Evolutionary conservation across 148 eudicot species (phyloP).

Genomic region (Vaccinium corymbosum): DNA sequence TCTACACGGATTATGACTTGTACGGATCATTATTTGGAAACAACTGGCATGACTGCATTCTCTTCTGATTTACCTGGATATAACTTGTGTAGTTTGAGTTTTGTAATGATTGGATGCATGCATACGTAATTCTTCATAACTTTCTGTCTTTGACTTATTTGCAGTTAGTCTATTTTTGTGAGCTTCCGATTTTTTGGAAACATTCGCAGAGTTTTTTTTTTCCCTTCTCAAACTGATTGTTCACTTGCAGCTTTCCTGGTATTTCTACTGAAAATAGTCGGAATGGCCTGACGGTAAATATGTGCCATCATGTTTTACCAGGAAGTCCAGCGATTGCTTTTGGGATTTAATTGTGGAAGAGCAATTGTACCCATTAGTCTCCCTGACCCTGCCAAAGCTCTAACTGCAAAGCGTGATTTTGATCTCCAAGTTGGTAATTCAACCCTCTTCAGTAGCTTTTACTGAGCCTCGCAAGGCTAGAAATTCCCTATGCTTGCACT

Average conservation of each 20-base stretch:
- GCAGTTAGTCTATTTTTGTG: neutral
- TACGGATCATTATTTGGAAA: too few species aligned
- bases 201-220: too few species aligned
- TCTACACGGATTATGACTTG: too few species aligned
- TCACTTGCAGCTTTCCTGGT: neutral
- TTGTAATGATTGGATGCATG: neutral
- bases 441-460: too few species aligned
- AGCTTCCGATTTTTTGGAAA: neutral
- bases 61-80: too few species aligned
- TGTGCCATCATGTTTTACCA: slow-evolving; percentile 22
- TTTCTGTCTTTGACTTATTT: neutral
- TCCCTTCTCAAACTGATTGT: neutral
- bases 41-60: too few species aligned
- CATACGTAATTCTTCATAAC: neutral
- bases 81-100: neutral
- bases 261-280: neutral
- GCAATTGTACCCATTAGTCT: slow-evolving; percentile 50
- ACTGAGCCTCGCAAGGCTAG: too few species aligned
- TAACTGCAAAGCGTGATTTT: slow-evolving; percentile 64
- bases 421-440: slow-evolving; percentile 68
- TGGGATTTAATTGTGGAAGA: slow-evolving; percentile 84
- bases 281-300: neutral
- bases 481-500: too few species aligned
- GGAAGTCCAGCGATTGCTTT: slow-evolving; percentile 87
- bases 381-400: slow-evolving; percentile 45